A percentile compares a stretch with the other conserved stretches of the same genome.
Conservation (phyloP, 1,139 yeast genomes). For the Pichia sp. region DNA sequence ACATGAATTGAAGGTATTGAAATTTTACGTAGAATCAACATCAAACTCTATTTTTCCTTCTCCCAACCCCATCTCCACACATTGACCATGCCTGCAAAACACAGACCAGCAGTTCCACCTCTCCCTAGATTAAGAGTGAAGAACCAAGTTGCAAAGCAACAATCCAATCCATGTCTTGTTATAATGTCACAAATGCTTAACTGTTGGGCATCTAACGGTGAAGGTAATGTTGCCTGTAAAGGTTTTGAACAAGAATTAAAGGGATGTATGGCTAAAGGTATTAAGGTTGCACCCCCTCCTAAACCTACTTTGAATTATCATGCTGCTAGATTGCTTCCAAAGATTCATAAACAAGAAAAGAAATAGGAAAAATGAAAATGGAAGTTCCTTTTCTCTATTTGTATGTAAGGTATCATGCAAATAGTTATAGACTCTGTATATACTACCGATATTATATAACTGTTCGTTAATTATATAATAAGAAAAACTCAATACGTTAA, state of each 20-base stretch:
- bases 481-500: not conserved
- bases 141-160: constrained; percentile 51
- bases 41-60: not conserved
- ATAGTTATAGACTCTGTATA: not conserved
- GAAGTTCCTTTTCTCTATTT: not conserved
- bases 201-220: constrained; percentile 97
- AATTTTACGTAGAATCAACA: too few species aligned
- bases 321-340: constrained; percentile 73
- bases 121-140: constrained; percentile 70
- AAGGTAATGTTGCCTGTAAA: constrained; percentile 63
- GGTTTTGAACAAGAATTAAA: constrained; percentile 54
- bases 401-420: too few species aligned
- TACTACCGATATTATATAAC: not conserved
- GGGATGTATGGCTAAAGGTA: constrained; percentile 42
- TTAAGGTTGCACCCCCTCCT: constrained; percentile 36
- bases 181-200: constrained; percentile 79
- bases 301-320: constrained; percentile 71
- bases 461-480: not conserved
- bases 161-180: constrained; percentile 66
- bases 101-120: constrained; percentile 48
- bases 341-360: constrained; percentile 38
- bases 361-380: not conserved
- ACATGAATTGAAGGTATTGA: too few species aligned
- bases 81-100: constrained; percentile 12
- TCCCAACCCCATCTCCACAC: too few species aligned